Base-by-base conservation (phyloP, 768 basidiomycete species). In the Jaapia argillacea region DNA sequence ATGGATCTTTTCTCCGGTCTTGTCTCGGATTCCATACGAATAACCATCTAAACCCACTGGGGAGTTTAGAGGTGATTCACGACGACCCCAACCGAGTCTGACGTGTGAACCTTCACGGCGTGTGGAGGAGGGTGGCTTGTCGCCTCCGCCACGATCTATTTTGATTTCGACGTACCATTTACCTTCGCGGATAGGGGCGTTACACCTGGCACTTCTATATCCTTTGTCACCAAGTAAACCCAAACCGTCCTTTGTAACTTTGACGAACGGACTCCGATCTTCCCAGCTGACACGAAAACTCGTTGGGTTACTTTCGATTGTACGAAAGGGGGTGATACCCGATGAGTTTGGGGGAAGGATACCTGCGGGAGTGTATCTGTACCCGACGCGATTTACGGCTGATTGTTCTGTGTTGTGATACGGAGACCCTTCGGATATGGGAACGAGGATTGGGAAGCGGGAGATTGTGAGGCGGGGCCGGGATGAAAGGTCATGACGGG, bases 41-140 rank as follows among this genome's bases (percentile, higher is more conserved):
- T 98, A 97, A 2, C 85, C 93, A 54, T 99, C 96, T 7, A 93
- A 64, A 0, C 96, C 96, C 13, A 80, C 91, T 0, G 96, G 96
- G 0, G 79, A 90, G 51, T 96, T 94, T 35, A 98, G 68, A n/a
- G 86, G 80, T 5, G 91, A 86, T 61, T 99, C 96, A 44, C 96
- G 71, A 28, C 96, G 69, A 2, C 78, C 94, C 80, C 90, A 94
- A 1, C 96, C 96, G 1, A 98, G 63, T 14, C 96, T 70, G 26
- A 98, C 83, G 63, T 97, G 83, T 42, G 86, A 75, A 21, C 83
- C 87, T 57, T 84, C 79, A 6, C 63, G 60, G 54, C 66, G 62
- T 38, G 69, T 64, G 49, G 66, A 65, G 2, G 77, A 80, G 20
- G 63, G 55, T 24, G 57, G 56, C 45, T 62, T 67, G 43, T 79